These are phyloP conservation scores for Xerocomus cyaneibrunnescens DNA, from an alignment of 1,284 basidiomycete genomes.

Conservation along the genomic window DNA sequence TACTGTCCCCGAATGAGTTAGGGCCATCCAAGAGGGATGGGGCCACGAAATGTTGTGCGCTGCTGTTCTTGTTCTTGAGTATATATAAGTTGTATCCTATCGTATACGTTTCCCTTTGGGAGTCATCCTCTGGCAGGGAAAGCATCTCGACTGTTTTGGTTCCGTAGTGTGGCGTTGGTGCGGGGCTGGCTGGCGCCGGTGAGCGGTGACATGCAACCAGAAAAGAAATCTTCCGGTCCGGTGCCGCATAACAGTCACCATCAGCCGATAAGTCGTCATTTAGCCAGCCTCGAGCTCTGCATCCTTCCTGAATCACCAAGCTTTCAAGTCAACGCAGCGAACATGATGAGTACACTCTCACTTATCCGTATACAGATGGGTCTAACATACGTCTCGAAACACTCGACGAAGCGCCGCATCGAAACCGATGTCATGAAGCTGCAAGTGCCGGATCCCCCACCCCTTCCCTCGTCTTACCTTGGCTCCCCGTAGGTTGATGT, in stretches of 20 bases:
- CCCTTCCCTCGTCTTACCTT: conserved; percentile 13
- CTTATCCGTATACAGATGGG: conserved; percentile 1
- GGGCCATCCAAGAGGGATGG: not conserved
- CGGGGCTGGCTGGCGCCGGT: not conserved
- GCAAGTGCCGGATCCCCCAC: conserved; percentile 48
- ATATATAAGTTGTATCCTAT: conserved; percentile 27
- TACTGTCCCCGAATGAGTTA: too few species aligned
- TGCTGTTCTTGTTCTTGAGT: conserved; percentile 10
- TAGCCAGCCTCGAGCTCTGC: conserved; percentile 3
- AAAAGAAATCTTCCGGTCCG: conserved; percentile 23
- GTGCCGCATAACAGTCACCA: conserved; percentile 8
- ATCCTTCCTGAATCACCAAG: conserved; percentile 12
- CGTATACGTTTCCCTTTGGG: not conserved
- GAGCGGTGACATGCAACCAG: conserved; percentile 8
- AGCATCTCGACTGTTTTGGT: conserved; percentile 2
- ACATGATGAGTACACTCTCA: conserved; percentile 41
- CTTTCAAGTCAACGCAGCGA: conserved; percentile 14
- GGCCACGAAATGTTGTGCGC: conserved; percentile 12
- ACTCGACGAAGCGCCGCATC: conserved; percentile 83
- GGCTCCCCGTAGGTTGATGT: conserved; percentile 75
- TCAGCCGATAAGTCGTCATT: conserved; percentile 19
- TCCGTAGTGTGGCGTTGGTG: not conserved
- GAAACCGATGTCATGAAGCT: conserved; percentile 99
- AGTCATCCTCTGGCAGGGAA: conserved; percentile 20
- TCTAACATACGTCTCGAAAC: conserved; percentile 24